Evolutionary conservation across 2,329 filamentous ascomycete species (phyloP), one percentile per base, ranked within the genome.

Genomic region (Epichloe aotearoae): DNA sequence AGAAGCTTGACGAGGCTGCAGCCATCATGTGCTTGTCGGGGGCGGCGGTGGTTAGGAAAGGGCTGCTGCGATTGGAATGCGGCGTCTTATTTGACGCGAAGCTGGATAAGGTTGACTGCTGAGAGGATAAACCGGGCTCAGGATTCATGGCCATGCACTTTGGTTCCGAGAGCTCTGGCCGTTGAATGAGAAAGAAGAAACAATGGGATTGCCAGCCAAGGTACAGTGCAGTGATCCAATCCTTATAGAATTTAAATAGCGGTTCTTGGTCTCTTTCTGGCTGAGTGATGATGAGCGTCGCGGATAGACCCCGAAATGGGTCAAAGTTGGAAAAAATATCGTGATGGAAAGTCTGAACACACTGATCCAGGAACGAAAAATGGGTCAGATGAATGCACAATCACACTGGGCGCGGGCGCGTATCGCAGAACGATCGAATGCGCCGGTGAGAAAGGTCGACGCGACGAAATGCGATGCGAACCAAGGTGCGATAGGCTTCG

Each of bases 1-100:
- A 59, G 57, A 70, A 76, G 53, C 66, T 63, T 4, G 52, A 46
- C 41, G 26, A 26, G 26, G 72, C 62, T 50, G 70, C 64, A 54
- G 73, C 66, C 74, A 77, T 76, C 55, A 63, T 59, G 47, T 51
- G 53, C 33, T 52, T 49, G 49, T 50, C 50, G 53, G 61, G 61
- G 51, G 63, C 65, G 34, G 61, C 57, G 51, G 58, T 54, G 50
- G 62, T 50, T 39, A 60, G 57, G 50, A 64, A 64, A n/a, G 62
- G 62, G 50, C 60, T 67, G 47, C 61, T 55, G 58, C 63, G 63
- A 56, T 54, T 66, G 52, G 56, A 57, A 55, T 57, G 57, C 40
- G 55, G 59, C 50, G 52, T 40, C 51, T 51, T 57, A 46, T 54
- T 53, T 37, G 61, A 61, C 51, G 62, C 59, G 56, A 54, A 53